Percentiles rank a stretch among this genome's conserved stretches.
Conservation (phyloP, 345 rosid genomes). For the Lumnitzera littorea region DNA sequence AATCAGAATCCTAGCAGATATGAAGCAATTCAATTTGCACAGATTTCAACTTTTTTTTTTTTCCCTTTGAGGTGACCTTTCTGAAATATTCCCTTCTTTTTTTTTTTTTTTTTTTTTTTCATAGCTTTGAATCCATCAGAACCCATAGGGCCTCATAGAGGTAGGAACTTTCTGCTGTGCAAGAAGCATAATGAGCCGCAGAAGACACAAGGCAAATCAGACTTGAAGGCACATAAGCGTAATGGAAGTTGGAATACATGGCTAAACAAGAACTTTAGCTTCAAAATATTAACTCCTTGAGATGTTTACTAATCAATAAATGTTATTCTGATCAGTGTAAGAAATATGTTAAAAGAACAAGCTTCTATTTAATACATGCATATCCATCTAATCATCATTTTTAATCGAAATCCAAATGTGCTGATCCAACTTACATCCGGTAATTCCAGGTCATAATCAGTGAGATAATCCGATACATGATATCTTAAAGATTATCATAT, state of each 20-base stretch:
- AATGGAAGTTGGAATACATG: constrained; percentile 63
- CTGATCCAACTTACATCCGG: no score
- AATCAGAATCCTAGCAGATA: no score
- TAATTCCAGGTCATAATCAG: no score
- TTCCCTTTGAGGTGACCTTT: background rate
- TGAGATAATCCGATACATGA: no score
- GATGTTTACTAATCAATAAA: background rate
- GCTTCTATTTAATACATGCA: no score
- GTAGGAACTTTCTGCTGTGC: constrained; percentile 71
- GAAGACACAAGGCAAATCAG: constrained; percentile 21
- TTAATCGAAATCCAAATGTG: no score
- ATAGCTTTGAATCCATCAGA: constrained; percentile 57
- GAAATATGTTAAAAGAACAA: background rate
- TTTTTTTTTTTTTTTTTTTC: background rate
- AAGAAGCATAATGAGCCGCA: constrained; percentile 48
- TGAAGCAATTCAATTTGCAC: no score
- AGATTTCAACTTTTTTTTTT: no score
- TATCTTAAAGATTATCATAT: no score
- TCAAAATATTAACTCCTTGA: constrained; percentile 39
- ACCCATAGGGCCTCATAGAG: constrained; percentile 50
- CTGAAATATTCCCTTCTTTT: background rate
- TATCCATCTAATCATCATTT: no score
- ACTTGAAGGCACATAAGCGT: constrained; percentile 27
- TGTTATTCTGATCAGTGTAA: background rate
- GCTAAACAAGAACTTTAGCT: constrained; percentile 57